These are phyloP conservation scores for Chlamydomonas sp. DNA, from an alignment of 139 green algal species.

Conservation along the genomic window DNA sequence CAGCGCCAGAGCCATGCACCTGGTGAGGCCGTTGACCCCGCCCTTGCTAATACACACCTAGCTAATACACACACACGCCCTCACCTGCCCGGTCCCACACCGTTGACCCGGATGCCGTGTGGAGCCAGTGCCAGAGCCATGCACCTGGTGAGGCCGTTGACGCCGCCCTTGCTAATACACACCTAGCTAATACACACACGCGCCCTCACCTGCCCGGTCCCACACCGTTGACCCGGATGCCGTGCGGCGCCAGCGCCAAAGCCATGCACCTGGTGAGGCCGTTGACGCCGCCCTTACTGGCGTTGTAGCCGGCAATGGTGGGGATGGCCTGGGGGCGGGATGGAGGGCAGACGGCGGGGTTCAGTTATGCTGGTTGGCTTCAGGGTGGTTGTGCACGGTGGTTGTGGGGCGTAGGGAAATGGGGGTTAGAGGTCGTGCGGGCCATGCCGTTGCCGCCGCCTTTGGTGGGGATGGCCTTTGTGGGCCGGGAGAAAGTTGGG, in stretches of 20 bases:
- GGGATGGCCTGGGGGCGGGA: conserved; percentile 31
- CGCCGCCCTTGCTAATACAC: conserved; percentile 35
- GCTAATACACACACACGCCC: neutral
- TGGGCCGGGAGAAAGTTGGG: too few species aligned
- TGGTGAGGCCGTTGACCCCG: conserved; percentile 85
- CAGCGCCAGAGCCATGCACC: conserved; percentile 79
- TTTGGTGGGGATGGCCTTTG: conserved; percentile 67
- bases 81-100: conserved; percentile 73
- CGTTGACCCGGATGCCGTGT: conserved; percentile 85
- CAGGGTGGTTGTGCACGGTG: too few species aligned
- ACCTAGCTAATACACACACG: too few species aligned
- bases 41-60: too few species aligned
- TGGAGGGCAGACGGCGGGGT: neutral
- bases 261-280: conserved; percentile 88
- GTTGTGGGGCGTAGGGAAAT: neutral
- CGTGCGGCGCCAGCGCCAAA: conserved; percentile 78
- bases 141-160: conserved; percentile 83
- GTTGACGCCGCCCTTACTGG: conserved; percentile 88
- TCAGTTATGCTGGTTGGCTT: too few species aligned
- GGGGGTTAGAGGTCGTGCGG: neutral
- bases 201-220: conserved; percentile 63
- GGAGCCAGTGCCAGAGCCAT: conserved; percentile 84
- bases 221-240: conserved; percentile 85
- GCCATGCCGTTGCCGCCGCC: conserved; percentile 38
- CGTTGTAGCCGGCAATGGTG: conserved; percentile 73